Base-by-base conservation (phyloP, 2,329 filamentous ascomycete genomes). In the Colletotrichum sp. region DNA sequence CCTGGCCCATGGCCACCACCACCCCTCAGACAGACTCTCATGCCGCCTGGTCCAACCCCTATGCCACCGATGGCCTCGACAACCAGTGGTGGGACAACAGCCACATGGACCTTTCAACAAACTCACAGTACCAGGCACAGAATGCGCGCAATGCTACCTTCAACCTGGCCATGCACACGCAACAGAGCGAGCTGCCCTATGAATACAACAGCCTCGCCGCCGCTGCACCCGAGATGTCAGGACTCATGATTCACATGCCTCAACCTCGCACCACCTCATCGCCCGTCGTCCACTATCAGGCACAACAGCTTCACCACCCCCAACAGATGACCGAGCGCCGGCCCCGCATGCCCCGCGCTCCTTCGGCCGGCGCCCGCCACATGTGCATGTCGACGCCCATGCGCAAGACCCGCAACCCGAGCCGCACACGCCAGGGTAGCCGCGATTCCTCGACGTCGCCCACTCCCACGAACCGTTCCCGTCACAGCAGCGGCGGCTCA, bases 191-290 rank as follows among this genome's bases (percentile, higher is more conserved):
- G 24, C 80, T 88, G 55, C 80, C 84, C 1, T 88, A 87, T 72
- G 85, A 87, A 60, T 87, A 86, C 76, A 70, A 77, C 32, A 72
- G 74, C 24, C 72, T 84, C 75, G 79, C 83, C 26, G 82, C 84
- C 59, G 79, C 82, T 63, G 81, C 30, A 77, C 78, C 79, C 15
- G 78, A 81, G 30, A 78, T 80, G 78, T 72, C 78, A 21, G 88
- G 88, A 2, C 86, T 91, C 74, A 88, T 90, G 87, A 89, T 91
- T 74, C 88, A 90, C 78, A 89, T 90, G 88, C 89, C 88, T 21
- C 88, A 89, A 75, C 85, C 88, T 6, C 87, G 83, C 1, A 76
- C 81, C 7, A 81, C 84, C 0, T 82, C 83, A 32, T 82, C 86
- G 8, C 81, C 85, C 16, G 81, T 87, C 28, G 81, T 87, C 64